Percentiles rank a stretch among this genome's conserved stretches.
phyloP scores from a whole-genome alignment of 345 rosid genomes.

The Pistacia integerrima region DNA sequence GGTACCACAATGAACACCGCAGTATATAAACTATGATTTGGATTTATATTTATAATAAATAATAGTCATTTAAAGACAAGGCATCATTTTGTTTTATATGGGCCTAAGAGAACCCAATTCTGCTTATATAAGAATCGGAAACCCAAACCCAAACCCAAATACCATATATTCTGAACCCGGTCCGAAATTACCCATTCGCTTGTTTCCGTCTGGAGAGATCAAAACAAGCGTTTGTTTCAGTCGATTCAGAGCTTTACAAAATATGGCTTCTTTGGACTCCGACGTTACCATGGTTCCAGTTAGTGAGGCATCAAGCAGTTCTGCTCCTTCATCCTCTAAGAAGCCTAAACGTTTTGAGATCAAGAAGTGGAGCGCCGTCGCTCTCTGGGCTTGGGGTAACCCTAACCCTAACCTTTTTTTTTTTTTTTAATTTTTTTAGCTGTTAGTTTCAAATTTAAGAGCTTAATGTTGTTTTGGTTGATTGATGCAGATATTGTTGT shows the following conservation, averaged over 20 bases:
- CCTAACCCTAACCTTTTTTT: constrained; percentile 24
- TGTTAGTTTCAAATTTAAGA: neutral
- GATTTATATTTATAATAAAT: no score
- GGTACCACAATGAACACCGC: no score
- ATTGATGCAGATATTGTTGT: constrained; percentile 78
- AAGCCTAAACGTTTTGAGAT: constrained; percentile 86
- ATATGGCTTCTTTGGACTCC: constrained; percentile 73
- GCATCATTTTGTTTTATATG: no score
- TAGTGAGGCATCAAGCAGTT: constrained; percentile 64
- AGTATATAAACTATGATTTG: no score
- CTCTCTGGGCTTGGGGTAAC: constrained; percentile 97
- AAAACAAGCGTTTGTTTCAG: neutral
- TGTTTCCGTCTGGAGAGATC: neutral
- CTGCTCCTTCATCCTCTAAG: constrained; percentile 56
- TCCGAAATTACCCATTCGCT: neutral
- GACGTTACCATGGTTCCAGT: constrained; percentile 81
- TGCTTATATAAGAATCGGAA: neutral
- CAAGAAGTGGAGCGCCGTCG: constrained; percentile 93
- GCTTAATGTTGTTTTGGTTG: constrained; percentile 15
- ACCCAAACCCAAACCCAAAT: neutral
- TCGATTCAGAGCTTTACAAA: neutral
- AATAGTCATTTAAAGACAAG: no score
- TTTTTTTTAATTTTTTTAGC: neutral
- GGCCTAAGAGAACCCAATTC: no score
- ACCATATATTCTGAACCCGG: no score